Percentiles rank a stretch among this genome's conserved stretches.
Evolutionary conservation across 148 eudicot genomes (phyloP).

Genomic region (Silene conica): DNA sequence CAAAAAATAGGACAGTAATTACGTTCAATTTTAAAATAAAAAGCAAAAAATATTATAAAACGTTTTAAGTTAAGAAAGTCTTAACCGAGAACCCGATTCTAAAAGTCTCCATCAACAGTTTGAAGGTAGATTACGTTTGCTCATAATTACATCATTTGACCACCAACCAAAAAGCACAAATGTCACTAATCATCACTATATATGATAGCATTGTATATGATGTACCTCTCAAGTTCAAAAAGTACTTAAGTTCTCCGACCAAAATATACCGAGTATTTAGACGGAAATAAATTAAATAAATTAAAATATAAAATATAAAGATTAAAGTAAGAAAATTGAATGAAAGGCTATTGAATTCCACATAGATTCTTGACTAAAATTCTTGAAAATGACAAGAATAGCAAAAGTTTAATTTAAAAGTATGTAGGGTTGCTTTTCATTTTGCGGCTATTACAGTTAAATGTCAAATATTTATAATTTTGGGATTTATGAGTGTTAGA

Average conservation of each 20-base stretch:
- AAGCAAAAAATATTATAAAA: too few relatives aligned
- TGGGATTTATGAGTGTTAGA: not conserved
- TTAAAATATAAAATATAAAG: too few relatives aligned
- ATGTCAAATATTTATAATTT: not conserved
- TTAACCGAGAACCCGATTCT: too few relatives aligned
- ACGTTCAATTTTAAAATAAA: too few relatives aligned
- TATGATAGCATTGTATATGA: not conserved
- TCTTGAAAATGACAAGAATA: not conserved
- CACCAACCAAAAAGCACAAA: not conserved
- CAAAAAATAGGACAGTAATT: too few relatives aligned
- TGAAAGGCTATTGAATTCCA: not conserved
- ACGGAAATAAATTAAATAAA: not conserved
- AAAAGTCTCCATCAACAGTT: not conserved
- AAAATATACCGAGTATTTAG: constrained; percentile 6
- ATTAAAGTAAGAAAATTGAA: not conserved
- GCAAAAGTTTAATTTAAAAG: not conserved
- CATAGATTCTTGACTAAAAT: not conserved
- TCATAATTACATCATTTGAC: not conserved
- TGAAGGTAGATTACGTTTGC: constrained; percentile 4
- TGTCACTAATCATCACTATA: not conserved
- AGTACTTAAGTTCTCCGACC: constrained; percentile 13
- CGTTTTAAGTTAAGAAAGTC: too few relatives aligned
- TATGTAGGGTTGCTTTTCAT: not conserved
- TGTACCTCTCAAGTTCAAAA: not conserved
- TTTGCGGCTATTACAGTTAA: not conserved